Percentiles rank a stretch among this genome's conserved stretches.
Conservation (phyloP, 2,329 filamentous ascomycete species). For the Hyphodiscus sp. region DNA sequence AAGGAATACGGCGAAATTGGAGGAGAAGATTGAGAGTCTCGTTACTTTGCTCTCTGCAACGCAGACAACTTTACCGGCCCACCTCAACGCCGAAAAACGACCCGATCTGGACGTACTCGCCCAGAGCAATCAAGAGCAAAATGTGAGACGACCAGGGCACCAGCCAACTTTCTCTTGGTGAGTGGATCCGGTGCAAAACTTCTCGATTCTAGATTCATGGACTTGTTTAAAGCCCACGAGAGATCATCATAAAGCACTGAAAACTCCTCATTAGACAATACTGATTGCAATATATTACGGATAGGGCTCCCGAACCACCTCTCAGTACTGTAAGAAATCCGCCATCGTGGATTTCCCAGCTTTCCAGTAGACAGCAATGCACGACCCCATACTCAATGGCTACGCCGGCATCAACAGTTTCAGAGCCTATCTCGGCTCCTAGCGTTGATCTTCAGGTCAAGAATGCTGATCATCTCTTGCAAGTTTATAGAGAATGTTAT, state of each 20-base stretch:
- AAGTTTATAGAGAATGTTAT: constrained; percentile 12
- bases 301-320: not conserved
- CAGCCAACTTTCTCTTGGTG: not conserved
- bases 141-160: not conserved
- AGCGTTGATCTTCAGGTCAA: not conserved
- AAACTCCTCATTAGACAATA: no score
- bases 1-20: constrained; percentile 16
- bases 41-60: constrained; percentile 17
- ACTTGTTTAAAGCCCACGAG: no score
- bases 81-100: constrained; percentile 5
- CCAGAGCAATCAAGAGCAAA: not conserved
- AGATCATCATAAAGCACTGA: no score
- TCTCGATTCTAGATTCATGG: no score
- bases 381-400: not conserved
- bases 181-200: no score
- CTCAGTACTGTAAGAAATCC: no score
- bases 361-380: not conserved
- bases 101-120: no score
- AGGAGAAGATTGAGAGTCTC: constrained; percentile 21
- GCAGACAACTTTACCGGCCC: constrained; percentile 3
- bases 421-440: not conserved
- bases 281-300: no score
- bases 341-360: no score
- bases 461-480: constrained; percentile 10
- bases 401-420: not conserved